Evolutionary conservation across 2,329 filamentous ascomycete genomes (phyloP), one percentile per base, ranked within the genome.

Genomic region (Venturia oleaginea): DNA sequence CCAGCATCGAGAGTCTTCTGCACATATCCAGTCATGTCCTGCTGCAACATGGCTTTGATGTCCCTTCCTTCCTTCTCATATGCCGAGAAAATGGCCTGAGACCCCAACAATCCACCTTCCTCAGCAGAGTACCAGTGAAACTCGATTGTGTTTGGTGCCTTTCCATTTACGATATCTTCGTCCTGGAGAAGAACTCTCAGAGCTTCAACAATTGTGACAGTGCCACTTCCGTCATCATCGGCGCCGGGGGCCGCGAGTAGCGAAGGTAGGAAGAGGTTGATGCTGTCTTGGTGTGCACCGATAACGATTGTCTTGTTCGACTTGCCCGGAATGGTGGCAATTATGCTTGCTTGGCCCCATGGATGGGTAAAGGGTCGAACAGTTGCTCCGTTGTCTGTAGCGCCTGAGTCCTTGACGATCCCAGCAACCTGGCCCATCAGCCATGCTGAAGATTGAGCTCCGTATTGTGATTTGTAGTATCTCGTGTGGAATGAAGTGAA

Each of bases 81-180:
- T 8, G 84, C 79, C 61, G 84, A 82, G 80, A 97, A 97, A 74
- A 97, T 90, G 64, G 90, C 92, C 75, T 96, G 92, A 71, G 89
- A 93, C 66, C 92, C 92, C 3, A 96, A 83, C 57, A 96, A 81
- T 40, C 92, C 92, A 61, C 88, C 91, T 76, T 96, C 92, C 75
- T 96, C 92, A 13, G 91, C 92, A 55, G 87, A 90, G 79, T 96
- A 96, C 91, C 91, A 96, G 77, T 97, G 92, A 76, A 97, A 97
- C 78, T 97, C 93, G 69, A 99, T 81, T 0, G 91, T 96, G 78
- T 97, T 97, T 66, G 84, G 77, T 4, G 86, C 87, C 68, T 90
- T 84, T 67, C 91, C 91, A 61, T 82, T 78, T 43, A 87, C 76
- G 66, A 96, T 83, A 62, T 86, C 83, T 67, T 87, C 77, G n/a